phyloP scores from a whole-genome alignment of 495 filamentous ascomycete genomes.

The Staphylotrichum tortipilum region DNA sequence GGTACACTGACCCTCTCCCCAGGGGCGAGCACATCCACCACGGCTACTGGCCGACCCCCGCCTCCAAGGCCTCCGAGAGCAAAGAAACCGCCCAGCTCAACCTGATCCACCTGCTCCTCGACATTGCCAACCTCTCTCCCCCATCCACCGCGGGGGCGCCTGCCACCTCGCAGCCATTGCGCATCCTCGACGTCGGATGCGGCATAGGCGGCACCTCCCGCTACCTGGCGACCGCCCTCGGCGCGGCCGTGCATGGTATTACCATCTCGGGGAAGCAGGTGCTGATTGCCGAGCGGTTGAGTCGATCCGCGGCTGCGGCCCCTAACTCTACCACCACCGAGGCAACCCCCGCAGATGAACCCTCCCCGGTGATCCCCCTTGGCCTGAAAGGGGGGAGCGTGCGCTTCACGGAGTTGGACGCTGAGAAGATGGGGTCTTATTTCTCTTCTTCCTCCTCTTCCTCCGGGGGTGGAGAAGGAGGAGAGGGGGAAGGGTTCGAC shows the following conservation, averaged over 20 bases:
- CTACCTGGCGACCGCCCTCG: slow-evolving; percentile 38
- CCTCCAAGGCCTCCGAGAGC: slow-evolving; percentile 29
- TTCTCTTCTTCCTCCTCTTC: slow-evolving; percentile 18
- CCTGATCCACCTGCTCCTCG: slow-evolving; percentile 42
- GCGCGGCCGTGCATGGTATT: slow-evolving; percentile 44
- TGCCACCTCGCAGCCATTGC: not conserved
- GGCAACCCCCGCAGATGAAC: no score
- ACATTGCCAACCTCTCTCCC: slow-evolving; percentile 23
- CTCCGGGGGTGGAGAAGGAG: not conserved
- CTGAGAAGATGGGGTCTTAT: slow-evolving; percentile 47
- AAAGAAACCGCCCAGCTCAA: slow-evolving; percentile 47
- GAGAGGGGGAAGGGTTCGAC: slow-evolving; percentile 33
- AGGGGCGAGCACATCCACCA: slow-evolving; percentile 58
- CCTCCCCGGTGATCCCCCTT: slow-evolving; percentile 30
- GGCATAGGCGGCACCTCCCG: slow-evolving; percentile 49
- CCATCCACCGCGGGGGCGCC: not conserved
- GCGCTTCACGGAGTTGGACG: slow-evolving; percentile 48
- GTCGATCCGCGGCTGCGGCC: slow-evolving; percentile 26
- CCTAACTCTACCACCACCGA: no score
- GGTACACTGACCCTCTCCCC: not conserved
- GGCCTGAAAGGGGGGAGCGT: slow-evolving; percentile 31
- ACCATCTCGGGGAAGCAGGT: slow-evolving; percentile 51
- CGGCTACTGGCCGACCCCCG: slow-evolving; percentile 41
- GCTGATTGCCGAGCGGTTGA: slow-evolving; percentile 39
- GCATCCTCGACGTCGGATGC: slow-evolving; percentile 49